Evolutionary conservation across 2,329 filamentous ascomycete genomes (phyloP), one percentile per base, ranked within the genome.

Genomic region (Karstenula rhodostoma): DNA sequence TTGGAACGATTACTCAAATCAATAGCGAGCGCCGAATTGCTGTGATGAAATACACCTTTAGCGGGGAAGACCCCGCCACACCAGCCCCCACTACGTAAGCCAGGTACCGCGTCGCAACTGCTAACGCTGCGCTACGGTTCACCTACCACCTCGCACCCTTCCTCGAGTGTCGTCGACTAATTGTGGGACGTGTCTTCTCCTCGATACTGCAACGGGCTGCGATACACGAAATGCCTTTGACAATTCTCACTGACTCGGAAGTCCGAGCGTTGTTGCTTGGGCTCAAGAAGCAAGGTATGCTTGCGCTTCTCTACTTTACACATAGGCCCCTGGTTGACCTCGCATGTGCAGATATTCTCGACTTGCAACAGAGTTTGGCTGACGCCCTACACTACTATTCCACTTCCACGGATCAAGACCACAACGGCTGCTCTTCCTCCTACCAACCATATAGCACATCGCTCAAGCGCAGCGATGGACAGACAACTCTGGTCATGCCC

Each of bases 401-500:
- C 0, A 88, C 86, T 15, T 84, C 85, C 3, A 84, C 82, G 25
- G 87, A 89, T 57, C 82, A 84, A 40, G 79, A 85, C 37, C 76
- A 72, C 3, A 82, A 82, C 66, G 84, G 84, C 37, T 89, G 85
- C 66, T 85, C 83, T 56, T 84, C 86, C 1, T 81, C 82, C 10
- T 88, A 86, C 62, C 89, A 91, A 62, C 88, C 88, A 0, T 82
- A 85, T 58, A 82, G 87, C 43, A 89, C 87, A 1, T 80, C 84
- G 1, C 82, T 90, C 55, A 86, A 85, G 55, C 84, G 86, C 13
- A 84, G 83, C 54, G 84, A 88, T 81, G 87, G 87, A 3, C 83
- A 84, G 33, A 87, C 85, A 1, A 89, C 87, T 3, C 78, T 90
- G 10, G 89, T 90, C 76, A 89, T 90, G 87, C 89, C 89, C 2